Evolutionary conservation across 2,329 filamentous ascomycete species (phyloP).

Genomic region (Cercospora sesami): DNA sequence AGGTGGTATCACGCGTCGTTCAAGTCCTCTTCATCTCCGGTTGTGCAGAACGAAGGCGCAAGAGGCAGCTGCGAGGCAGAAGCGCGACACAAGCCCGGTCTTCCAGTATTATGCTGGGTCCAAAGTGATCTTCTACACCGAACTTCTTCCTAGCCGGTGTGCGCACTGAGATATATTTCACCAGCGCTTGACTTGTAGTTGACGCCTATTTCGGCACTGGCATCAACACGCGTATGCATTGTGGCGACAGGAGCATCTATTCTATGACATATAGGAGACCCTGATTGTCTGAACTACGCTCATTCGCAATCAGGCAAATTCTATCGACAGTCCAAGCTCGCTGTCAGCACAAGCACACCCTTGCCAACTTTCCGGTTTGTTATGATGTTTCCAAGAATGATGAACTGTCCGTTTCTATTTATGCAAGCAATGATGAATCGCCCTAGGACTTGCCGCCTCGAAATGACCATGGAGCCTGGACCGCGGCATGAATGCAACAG

Average conservation of each 20-base stretch:
- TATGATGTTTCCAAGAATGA: slow-evolving; percentile 8
- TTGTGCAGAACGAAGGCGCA: neutral
- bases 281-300: neutral
- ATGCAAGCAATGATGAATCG: neutral
- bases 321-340: slow-evolving; percentile 5
- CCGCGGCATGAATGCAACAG: neutral
- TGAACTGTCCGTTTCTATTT: slow-evolving; percentile 7
- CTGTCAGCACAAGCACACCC: slow-evolving; percentile 6
- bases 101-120: neutral
- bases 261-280: neutral
- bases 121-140: neutral
- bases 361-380: neutral
- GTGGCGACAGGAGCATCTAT: neutral
- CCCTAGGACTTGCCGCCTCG: neutral
- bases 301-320: neutral
- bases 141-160: neutral
- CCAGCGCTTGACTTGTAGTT: neutral
- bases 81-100: neutral
- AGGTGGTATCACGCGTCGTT: neutral
- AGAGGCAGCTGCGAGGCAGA: too few species aligned
- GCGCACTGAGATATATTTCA: neutral
- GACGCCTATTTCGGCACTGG: neutral
- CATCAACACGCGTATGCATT: neutral
- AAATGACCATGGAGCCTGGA: neutral
- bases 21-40: neutral